Base-by-base conservation (phyloP, 495 filamentous ascomycete species). In the Neurospora pannonica region DNA sequence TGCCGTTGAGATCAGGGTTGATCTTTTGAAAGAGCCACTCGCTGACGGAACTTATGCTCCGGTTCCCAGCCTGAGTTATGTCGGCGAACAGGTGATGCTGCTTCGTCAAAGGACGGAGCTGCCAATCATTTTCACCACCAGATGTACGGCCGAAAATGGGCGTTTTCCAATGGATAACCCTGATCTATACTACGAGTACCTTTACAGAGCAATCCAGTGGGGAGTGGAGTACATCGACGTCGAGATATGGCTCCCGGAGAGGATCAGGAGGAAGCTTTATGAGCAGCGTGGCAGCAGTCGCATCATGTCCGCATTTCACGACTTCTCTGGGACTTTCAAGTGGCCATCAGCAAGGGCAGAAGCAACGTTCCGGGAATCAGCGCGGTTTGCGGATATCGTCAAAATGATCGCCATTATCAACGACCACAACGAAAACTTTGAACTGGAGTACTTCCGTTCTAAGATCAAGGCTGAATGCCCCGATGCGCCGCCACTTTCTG, bases 201-300 rank as follows among this genome's bases (percentile, higher is more conserved):
- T 96, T 2, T 90, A 88, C 70, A 87, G 92, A 19, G 93, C 92
- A 0, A 91, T 95, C 70, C 91, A 94, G 75, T 95, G 92, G 92
- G 93, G 93, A 4, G 92, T 93, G 40, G 93, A 95, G 79, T 96
- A 95, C 80, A 90, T 96, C 69, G 93, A 96, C 75, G 92, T 96
- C 17, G 93, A 96, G 81, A 80, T 95, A 70, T 94, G 93, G 92
- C 86, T 95, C 19, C 93, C 93, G 9, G 93, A 94, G 81, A 83
- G 90, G 11, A 92, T 96, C 72, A 85, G 93, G 71, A 83, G 84
- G 70, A 85, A 81, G 46, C 82, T 96, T n/a, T 89, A 89, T 34
- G 88, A 91, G 79, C 85, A 88, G 62, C 89, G 92, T 75, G 92
- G 93, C 8, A 90, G 88, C 80, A 93, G 91, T 81, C 89, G 89